phyloP scores from a whole-genome alignment of 129 eudicot genomes.

The Flaveria robusta region DNA sequence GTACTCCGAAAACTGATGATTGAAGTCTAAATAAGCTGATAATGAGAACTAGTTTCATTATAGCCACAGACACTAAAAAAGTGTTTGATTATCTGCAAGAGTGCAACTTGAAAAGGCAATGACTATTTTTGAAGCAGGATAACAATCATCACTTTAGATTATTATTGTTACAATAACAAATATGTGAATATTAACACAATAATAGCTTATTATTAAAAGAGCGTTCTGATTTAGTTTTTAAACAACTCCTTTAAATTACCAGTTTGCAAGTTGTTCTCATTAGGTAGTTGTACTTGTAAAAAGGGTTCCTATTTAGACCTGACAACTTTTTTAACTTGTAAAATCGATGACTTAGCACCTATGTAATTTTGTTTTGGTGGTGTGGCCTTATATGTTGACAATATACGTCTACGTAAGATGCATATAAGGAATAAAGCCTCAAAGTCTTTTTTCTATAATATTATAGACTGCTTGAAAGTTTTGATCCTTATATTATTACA shows the following conservation, averaged over 20 bases:
- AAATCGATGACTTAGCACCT: not conserved
- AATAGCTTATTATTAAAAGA: too few species aligned
- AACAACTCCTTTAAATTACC: not conserved
- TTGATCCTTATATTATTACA: not conserved
- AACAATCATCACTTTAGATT: not conserved
- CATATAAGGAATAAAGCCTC: not conserved
- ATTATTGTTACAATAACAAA: not conserved
- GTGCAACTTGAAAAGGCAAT: not conserved
- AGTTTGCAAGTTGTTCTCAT: not conserved
- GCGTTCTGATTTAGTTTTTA: not conserved
- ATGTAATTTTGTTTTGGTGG: not conserved
- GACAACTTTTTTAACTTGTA: not conserved
- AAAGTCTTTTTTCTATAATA: not conserved
- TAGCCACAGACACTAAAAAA: not conserved
- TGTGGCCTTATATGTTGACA: not conserved
- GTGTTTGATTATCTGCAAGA: too few species aligned
- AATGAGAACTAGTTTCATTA: not conserved
- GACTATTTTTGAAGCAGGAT: not conserved
- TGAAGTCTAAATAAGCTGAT: not conserved
- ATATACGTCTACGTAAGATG: not conserved
- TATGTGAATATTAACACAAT: not conserved
- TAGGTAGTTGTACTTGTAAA: not conserved
- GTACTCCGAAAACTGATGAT: not conserved
- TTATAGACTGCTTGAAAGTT: not conserved
- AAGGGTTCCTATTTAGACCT: not conserved